phyloP scores from a whole-genome alignment of 345 rosid species.

The Melastoma malabathricum region DNA sequence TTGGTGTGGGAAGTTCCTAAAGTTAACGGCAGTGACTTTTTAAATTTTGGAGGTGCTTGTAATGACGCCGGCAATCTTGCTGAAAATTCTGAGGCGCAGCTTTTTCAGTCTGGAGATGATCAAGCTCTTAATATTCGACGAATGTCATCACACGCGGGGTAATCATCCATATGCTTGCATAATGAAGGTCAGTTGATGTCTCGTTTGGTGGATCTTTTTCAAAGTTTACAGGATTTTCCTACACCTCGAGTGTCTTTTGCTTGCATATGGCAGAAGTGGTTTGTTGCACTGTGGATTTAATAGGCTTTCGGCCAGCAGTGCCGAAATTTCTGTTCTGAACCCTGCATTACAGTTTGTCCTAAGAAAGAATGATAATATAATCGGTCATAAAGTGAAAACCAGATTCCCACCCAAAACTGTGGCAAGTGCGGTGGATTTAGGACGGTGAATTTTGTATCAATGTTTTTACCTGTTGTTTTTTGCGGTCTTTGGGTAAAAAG shows the following conservation, averaged over 20 bases:
- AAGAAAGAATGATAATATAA: no score
- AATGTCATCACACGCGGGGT: constrained; percentile 82
- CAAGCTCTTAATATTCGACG: constrained; percentile 76
- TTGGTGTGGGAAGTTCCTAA: not conserved
- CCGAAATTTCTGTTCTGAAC: no score
- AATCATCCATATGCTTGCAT: constrained; percentile 65
- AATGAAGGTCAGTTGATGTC: constrained; percentile 49
- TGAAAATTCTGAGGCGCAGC: constrained; percentile 52
- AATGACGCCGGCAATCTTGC: constrained; percentile 88
- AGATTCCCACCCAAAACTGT: no score
- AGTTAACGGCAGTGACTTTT: not conserved
- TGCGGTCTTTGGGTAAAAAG: no score
- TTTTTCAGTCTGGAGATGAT: constrained; percentile 42
- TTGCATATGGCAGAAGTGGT: not conserved
- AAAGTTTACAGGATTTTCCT: not conserved
- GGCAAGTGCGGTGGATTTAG: no score
- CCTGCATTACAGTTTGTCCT: no score
- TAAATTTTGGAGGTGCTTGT: constrained; percentile 64
- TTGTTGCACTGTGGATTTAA: no score
- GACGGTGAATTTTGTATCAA: no score
- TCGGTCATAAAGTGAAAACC: no score
- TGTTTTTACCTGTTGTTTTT: no score
- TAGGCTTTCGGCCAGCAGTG: no score
- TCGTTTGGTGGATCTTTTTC: not conserved
- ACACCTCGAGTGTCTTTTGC: not conserved